phyloP scores from a whole-genome alignment of 2,329 filamentous ascomycete species.

The Ophiocordyceps australis region DNA sequence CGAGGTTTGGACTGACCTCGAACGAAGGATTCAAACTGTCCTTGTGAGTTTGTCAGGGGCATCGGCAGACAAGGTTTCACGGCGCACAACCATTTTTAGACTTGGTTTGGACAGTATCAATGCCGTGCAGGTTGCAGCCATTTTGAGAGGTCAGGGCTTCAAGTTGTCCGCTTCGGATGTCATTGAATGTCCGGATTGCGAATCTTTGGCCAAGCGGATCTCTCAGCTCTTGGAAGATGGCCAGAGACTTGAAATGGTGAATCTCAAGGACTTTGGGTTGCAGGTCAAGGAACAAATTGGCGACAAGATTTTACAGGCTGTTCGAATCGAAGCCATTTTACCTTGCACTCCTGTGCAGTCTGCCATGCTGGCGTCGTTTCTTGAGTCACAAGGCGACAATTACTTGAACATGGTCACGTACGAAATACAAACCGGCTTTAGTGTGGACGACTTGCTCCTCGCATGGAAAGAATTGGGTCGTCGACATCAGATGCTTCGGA shows the following conservation, averaged over 20 bases:
- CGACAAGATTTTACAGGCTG: conserved; percentile 4
- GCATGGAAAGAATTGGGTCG: conserved; percentile 41
- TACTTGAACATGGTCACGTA: conserved; percentile 63
- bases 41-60: conserved; percentile 40
- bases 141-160: conserved; percentile 41
- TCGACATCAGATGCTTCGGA: conserved; percentile 55
- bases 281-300: conserved; percentile 12
- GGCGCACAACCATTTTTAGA: conserved; percentile 59
- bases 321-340: conserved; percentile 35
- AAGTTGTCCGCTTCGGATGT: conserved; percentile 53
- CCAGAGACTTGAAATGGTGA: conserved; percentile 8
- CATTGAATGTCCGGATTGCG: conserved; percentile 40
- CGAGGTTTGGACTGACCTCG: conserved; percentile 28
- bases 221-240: conserved; percentile 2
- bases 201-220: conserved; percentile 20
- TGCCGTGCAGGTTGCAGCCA: conserved; percentile 57
- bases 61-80: conserved; percentile 28
- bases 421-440: conserved; percentile 20
- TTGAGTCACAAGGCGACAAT: conserved; percentile 43
- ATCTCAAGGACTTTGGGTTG: conserved; percentile 20
- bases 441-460: conserved; percentile 19
- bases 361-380: conserved; percentile 61
- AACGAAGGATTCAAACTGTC: conserved; percentile 33
- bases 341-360: conserved; percentile 69
- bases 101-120: conserved; percentile 89